Evolutionary conservation across 192 early-diverging fungal genomes (phyloP).

Genomic region (Coemansia sp.): DNA sequence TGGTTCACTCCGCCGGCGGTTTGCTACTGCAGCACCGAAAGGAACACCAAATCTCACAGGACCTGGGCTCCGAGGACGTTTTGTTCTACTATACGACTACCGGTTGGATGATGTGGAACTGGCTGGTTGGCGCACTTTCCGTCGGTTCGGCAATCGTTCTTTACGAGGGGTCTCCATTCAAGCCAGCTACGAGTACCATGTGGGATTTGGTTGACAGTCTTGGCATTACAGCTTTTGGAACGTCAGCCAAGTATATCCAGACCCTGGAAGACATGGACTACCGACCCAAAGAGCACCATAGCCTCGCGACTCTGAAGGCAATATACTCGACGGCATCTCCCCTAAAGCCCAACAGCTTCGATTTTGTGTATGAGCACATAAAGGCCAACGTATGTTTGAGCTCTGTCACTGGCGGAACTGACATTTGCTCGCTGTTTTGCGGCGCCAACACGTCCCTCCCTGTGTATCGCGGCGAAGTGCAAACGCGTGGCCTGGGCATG

Average conservation of each 20-base stretch:
- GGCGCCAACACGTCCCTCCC: constrained; percentile 88
- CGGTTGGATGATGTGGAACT: constrained; percentile 99
- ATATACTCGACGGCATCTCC: constrained; percentile 96
- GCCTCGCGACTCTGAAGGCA: constrained; percentile 64
- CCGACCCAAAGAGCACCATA: constrained; percentile 61
- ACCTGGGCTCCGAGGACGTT: constrained; percentile 71
- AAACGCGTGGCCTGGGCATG: constrained; percentile 92
- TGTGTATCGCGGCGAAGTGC: constrained; percentile 94
- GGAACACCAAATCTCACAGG: constrained; percentile 89
- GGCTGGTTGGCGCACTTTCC: constrained; percentile 83
- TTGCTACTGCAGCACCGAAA: constrained; percentile 91
- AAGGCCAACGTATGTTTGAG: constrained; percentile 85
- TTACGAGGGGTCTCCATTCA: constrained; percentile 96
- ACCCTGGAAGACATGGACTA: constrained; percentile 75
- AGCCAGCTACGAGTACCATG: constrained; percentile 69
- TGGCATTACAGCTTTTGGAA: constrained; percentile 86
- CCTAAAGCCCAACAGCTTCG: constrained; percentile 87
- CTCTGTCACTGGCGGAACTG: constrained; percentile 96
- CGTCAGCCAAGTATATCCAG: constrained; percentile 96
- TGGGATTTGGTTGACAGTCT: constrained; percentile 80
- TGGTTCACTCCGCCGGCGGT: constrained; percentile 92
- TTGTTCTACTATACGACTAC: constrained; percentile 90
- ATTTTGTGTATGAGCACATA: constrained; percentile 87
- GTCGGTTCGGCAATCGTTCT: constrained; percentile 78
- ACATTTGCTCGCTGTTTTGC: constrained; percentile 95